Conservation (phyloP, 139 green algal species). For the Micractinium sp. region DNA sequence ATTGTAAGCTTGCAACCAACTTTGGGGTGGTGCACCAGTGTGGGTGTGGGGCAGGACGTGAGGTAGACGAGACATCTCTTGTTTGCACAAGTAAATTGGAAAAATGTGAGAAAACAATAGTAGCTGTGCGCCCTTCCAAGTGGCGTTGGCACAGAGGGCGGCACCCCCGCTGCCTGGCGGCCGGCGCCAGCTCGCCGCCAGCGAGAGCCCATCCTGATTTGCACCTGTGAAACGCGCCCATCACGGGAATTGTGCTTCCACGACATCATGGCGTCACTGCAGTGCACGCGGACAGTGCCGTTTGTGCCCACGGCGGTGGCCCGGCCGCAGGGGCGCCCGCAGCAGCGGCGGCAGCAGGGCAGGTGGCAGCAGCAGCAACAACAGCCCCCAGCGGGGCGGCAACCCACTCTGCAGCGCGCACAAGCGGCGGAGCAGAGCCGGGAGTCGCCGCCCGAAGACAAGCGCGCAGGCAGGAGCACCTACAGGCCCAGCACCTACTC, state of each 20-base stretch:
- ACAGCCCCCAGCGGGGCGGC: not conserved
- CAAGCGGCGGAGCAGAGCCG: not conserved
- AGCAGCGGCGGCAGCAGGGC: not conserved
- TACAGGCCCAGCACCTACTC: conserved; percentile 78
- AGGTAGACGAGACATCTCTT: too few species aligned
- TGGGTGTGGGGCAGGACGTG: too few species aligned
- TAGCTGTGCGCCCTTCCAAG: too few species aligned
- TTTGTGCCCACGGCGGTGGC: not conserved
- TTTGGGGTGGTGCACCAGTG: too few species aligned
- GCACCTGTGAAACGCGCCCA: too few species aligned
- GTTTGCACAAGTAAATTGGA: too few species aligned
- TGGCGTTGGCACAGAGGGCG: not conserved
- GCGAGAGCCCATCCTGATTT: not conserved
- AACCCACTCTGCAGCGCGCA: not conserved
- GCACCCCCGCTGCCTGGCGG: too few species aligned
- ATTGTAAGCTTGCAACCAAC: too few species aligned
- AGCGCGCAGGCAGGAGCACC: conserved; percentile 32
- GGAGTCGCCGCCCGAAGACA: not conserved
- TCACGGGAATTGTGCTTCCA: not conserved
- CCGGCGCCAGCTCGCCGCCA: not conserved
- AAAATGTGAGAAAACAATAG: too few species aligned
- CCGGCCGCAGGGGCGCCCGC: not conserved
- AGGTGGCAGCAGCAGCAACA: not conserved
- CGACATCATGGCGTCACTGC: not conserved
- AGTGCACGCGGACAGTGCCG: not conserved